Percentiles rank a stretch among this genome's conserved stretches.
These are phyloP conservation scores for Botrytis medusae DNA, from an alignment of 2,329 filamentous ascomycete species.

Conservation along the genomic window DNA sequence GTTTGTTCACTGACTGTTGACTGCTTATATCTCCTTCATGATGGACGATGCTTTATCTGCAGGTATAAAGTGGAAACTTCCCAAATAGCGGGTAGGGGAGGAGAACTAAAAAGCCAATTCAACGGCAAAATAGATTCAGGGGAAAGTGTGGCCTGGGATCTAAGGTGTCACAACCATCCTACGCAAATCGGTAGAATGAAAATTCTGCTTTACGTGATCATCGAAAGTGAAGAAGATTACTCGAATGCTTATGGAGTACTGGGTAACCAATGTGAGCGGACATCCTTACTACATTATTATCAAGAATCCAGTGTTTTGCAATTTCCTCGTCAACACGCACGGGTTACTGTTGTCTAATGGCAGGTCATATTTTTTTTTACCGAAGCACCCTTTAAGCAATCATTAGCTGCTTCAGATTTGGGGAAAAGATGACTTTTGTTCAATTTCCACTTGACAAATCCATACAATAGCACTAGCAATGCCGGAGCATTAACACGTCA, in stretches of 20 bases:
- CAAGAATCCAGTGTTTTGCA: not conserved
- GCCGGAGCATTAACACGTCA: not conserved
- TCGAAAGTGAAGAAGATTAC: not conserved
- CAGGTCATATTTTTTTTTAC: not conserved
- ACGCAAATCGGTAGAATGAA: not conserved
- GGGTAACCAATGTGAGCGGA: not conserved
- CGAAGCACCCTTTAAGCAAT: not conserved
- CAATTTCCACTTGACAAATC: not conserved
- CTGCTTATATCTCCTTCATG: not conserved
- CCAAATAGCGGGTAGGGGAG: not conserved
- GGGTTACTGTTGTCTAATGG: not conserved
- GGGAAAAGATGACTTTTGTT: not conserved
- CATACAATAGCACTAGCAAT: not conserved
- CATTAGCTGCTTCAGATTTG: slow-evolving; percentile 12
- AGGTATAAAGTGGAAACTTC: not conserved
- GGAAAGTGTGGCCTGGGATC: not conserved
- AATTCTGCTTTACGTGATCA: not conserved
- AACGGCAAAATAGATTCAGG: not conserved
- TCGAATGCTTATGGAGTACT: not conserved
- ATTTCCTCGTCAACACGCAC: not conserved
- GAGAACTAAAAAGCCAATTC: not conserved
- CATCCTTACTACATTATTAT: not conserved
- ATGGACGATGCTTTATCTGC: not conserved
- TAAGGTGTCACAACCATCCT: not conserved
- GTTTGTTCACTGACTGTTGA: not conserved